Conservation (phyloP, 1,284 basidiomycete species). For the Phenoliferia sp. region DNA sequence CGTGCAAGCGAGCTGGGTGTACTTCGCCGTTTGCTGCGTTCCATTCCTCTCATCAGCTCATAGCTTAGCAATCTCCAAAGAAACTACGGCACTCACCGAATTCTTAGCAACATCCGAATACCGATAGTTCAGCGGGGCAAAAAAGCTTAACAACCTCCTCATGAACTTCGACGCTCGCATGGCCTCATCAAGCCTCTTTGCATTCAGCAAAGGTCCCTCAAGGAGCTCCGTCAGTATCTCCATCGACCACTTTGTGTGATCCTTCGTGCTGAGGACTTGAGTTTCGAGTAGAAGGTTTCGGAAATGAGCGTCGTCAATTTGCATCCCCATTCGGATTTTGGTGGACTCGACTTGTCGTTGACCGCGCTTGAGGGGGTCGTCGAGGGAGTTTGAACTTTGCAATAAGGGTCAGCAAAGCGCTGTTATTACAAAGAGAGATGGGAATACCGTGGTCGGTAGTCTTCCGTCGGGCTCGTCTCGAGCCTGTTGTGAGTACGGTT, state of each 20-base stretch:
- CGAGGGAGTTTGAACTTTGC: constrained; percentile 71
- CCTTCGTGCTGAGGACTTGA: constrained; percentile 82
- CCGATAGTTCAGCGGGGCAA: constrained; percentile 78
- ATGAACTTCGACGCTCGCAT: constrained; percentile 86
- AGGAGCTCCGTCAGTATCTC: constrained; percentile 82
- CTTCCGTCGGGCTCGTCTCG: not conserved
- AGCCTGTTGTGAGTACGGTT: constrained; percentile 53
- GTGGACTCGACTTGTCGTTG: constrained; percentile 72
- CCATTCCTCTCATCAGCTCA: not conserved
- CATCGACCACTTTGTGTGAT: constrained; percentile 88
- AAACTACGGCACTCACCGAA: constrained; percentile 45
- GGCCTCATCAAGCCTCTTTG: constrained; percentile 92
- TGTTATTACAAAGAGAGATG: not conserved
- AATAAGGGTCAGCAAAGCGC: constrained; percentile 21
- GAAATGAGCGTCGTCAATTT: constrained; percentile 78
- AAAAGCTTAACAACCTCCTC: constrained; percentile 81
- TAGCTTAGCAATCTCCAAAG: not conserved
- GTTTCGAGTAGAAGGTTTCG: constrained; percentile 71
- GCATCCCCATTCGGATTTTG: constrained; percentile 80
- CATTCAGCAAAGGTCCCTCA: constrained; percentile 85
- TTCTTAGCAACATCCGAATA: constrained; percentile 77
- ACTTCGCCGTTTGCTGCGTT: constrained; percentile 54
- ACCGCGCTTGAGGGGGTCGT: constrained; percentile 53
- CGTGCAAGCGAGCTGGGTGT: constrained; percentile 68
- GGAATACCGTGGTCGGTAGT: not conserved